These are phyloP conservation scores for Skeletonema marinoi DNA, from an alignment of 108 stramenopile species.

Conservation along the genomic window DNA sequence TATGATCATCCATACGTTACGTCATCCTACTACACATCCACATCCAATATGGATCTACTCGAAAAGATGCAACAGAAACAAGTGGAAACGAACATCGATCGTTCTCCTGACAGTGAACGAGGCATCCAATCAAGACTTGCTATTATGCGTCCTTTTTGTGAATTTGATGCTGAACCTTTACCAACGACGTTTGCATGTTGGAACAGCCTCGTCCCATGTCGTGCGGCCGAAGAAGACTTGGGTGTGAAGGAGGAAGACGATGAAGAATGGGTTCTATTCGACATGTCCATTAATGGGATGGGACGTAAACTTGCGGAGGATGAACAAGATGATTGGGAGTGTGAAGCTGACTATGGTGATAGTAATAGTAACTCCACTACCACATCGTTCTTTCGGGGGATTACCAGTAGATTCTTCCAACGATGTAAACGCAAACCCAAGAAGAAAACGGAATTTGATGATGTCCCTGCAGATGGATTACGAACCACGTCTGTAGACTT, in stretches of 20 bases:
- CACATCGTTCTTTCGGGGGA: constrained; percentile 19
- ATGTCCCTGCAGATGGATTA: constrained; percentile 21
- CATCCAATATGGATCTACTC: constrained; percentile 25
- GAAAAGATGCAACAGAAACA: constrained; percentile 28
- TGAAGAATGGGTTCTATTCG: constrained; percentile 42
- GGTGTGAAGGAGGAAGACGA: constrained; percentile 29
- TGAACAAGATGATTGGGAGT: constrained; percentile 36
- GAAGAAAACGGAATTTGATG: constrained; percentile 10
- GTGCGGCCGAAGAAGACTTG: constrained; percentile 49
- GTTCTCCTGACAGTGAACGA: constrained; percentile 31
- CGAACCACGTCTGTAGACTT: constrained; percentile 33
- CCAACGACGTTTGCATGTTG: constrained; percentile 56
- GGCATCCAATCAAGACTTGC: constrained; percentile 45
- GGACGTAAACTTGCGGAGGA: constrained; percentile 15
- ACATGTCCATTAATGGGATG: constrained; percentile 34
- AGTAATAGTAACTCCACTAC: not conserved
- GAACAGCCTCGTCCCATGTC: constrained; percentile 55
- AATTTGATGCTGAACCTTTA: constrained; percentile 51
- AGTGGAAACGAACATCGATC: constrained; percentile 30
- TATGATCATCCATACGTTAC: constrained; percentile 58
- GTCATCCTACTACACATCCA: constrained; percentile 48
- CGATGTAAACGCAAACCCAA: constrained; percentile 26
- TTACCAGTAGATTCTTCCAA: constrained; percentile 16
- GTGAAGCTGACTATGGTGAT: constrained; percentile 12
- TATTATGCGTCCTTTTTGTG: constrained; percentile 56